Evolutionary conservation across 768 basidiomycete genomes (phyloP), one percentile per base, ranked within the genome.

Genomic region (Pholiota molesta): DNA sequence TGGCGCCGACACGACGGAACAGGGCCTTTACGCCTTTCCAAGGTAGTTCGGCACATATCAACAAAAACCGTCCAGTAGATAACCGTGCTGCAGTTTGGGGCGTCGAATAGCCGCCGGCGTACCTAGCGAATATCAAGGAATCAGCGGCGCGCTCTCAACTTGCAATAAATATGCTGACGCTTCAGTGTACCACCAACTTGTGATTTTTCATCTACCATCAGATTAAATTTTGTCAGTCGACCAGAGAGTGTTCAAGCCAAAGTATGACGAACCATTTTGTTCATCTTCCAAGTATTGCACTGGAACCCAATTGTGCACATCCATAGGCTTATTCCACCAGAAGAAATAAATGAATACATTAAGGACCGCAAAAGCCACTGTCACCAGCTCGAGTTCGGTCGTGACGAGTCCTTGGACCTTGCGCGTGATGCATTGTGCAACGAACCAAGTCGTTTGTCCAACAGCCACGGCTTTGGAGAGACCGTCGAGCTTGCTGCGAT

Each of bases 321-420:
- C 69, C 10, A 72, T 63, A 0, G 76, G 77, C 62, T 78, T 78
- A 21, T 67, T 51, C 75, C 72, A 76, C 77, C 77, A 77, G 2
- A 73, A 52, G 3, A 53, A 26, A 61, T 72, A 76, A 21, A 65
- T 70, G 29, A 71, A 35, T 7, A 63, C 59, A 33, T 68, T 73
- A 19, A 75, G 54, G 2, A 68, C 45, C 3, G 70, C 73, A 26
- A 74, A 69, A 0, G 72, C 72, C 39, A 76, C 16, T 0, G 77
- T 79, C 11, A 68, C 55, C 10, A 75, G 57, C 61, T 78, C 74
- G 13, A 76, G 65, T 23, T 72, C 66, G 3, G 72, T 72, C 7
- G 72, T 29, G 8, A 69, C 62, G 2, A 75, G 66, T 8, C 57
- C 47, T 31, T 71, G 61, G 1, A 33, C 29, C 7, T 21, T 17